Base-by-base conservation (phyloP, 2,329 filamentous ascomycete species). In the Seiridium cupressi region DNA sequence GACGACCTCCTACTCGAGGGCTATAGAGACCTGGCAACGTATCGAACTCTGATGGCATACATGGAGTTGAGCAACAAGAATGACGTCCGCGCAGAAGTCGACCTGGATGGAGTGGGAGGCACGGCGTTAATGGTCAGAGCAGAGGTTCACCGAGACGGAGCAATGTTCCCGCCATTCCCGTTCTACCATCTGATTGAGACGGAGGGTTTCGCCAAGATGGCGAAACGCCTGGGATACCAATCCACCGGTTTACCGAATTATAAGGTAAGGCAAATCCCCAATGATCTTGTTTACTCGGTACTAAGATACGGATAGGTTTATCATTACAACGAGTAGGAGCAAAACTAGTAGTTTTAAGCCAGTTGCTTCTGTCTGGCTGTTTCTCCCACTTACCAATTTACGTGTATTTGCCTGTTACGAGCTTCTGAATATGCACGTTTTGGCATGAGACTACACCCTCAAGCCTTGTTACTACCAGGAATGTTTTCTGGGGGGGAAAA, bases 141-240 rank as follows among this genome's bases (percentile, higher is more conserved):
- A 1, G 93, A 98, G 61, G 95, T 99, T 32, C 95, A 99, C 74
- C 87, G 95, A 34, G 95, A 99, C 71, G 95, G 95, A 26, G 94
- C 95, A 73, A 99, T 98, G 94, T 99, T 99, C 78, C 95, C 95
- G 18, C 86, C 95, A 0, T 99, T 99, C 73, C 78, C 94, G 3
- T 99, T 99, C 72, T 98, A 97, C 73, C 90, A 99, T 75, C 82
- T 99, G 62, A 96, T 99, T 62, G 95, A 99, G 81, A 98, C 95
- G 0, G 95, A 99, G 72, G 95, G 95, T 0, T 99, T 99, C 71
- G 93, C 95, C 18, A 97, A 94, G 78, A 99, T 99, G 95, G 93
- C 93, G 10, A 89, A 86, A 73, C 83, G 95, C 65, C 76, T 99
- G 70, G 93, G 93, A 54, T 97, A 93, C 88, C 83, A 89, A 63